phyloP scores from a whole-genome alignment of 2,329 filamentous ascomycete species.

The Leptodontidium sp. region DNA sequence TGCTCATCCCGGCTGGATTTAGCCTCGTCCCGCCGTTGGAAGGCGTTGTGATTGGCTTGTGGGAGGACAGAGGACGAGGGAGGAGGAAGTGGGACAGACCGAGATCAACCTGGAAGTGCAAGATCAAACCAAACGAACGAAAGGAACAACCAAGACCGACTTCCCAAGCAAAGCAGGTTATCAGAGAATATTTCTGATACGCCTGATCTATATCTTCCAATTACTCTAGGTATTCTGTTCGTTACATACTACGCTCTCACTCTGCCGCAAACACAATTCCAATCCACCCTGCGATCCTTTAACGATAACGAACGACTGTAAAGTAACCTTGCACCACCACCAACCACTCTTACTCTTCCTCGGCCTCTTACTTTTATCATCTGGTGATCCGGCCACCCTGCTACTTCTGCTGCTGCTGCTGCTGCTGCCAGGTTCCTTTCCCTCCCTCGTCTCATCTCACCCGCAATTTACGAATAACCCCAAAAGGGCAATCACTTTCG shows the following conservation, averaged over 20 bases:
- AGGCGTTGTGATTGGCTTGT: constrained; percentile 13
- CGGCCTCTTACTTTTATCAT: not conserved
- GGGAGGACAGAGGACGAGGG: not conserved
- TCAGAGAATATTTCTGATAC: not conserved
- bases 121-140: constrained; percentile 4
- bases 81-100: too few species aligned
- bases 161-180: constrained; percentile 1
- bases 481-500: constrained; percentile 27
- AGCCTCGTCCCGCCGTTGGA: constrained; percentile 7
- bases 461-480: constrained; percentile 20
- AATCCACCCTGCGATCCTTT: not conserved
- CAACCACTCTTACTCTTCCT: too few species aligned
- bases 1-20: constrained; percentile 8
- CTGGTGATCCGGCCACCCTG: not conserved
- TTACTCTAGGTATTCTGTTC: not conserved
- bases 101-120: too few species aligned
- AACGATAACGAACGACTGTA: not conserved
- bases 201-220: not conserved
- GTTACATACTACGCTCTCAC: not conserved
- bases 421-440: not conserved
- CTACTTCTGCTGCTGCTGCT: not conserved
- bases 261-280: not conserved
- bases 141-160: not conserved
- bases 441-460: constrained; percentile 10
- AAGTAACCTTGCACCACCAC: not conserved